These are phyloP conservation scores for Medicago lupulina DNA, from an alignment of 306 rosid species.

Conservation along the genomic window DNA sequence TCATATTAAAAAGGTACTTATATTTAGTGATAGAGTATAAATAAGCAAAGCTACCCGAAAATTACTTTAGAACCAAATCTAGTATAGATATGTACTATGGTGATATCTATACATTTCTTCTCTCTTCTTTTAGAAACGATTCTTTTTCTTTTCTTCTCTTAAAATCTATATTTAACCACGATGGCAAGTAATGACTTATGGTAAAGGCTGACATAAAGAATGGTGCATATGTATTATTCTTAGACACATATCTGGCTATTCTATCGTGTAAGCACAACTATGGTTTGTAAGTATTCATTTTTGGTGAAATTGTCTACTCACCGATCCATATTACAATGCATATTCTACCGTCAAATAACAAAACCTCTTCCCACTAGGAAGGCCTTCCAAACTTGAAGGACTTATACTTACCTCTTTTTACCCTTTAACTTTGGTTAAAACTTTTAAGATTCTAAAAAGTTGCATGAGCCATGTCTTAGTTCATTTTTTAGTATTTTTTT, in stretches of 20 bases:
- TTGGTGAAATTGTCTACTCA: conserved; percentile 35
- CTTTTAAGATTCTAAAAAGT: conserved; percentile 22
- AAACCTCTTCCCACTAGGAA: conserved; percentile 23
- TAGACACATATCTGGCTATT: conserved; percentile 14
- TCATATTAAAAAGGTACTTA: too few relatives aligned
- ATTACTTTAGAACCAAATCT: conserved; percentile 30
- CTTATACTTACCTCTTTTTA: conserved; percentile 8
- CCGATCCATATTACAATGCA: conserved; percentile 4
- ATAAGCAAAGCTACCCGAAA: conserved; percentile 5
- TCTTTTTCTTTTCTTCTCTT: conserved; percentile 12
- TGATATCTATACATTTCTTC: background rate
- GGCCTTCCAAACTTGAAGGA: conserved; percentile 5
- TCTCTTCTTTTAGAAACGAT: too few relatives aligned
- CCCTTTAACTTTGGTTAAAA: conserved; percentile 4
- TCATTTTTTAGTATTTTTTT: conserved; percentile 7
- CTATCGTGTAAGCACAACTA: conserved; percentile 35
- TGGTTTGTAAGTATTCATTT: conserved; percentile 34
- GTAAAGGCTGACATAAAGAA: conserved; percentile 41
- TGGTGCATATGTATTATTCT: conserved; percentile 42
- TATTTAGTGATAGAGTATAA: background rate
- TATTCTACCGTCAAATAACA: conserved; percentile 29
- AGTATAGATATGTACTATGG: background rate
- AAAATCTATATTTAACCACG: conserved; percentile 31
- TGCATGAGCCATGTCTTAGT: conserved; percentile 39
- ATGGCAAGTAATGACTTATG: conserved; percentile 19